These are phyloP conservation scores for Pichia sp. DNA, from an alignment of 1,139 yeast species.

Conservation along the genomic window DNA sequence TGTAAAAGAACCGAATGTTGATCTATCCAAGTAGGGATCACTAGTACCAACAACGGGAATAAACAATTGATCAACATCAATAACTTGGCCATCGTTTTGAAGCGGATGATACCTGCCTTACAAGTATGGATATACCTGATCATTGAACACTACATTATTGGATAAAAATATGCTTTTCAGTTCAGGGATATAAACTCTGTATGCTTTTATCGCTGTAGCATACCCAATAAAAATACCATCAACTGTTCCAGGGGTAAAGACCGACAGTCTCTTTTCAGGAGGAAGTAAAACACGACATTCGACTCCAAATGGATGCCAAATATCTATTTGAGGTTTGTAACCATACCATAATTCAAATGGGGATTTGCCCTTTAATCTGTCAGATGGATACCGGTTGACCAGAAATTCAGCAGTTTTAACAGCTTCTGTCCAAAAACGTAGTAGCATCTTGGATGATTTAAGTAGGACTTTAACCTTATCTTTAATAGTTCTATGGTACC, in stretches of 20 bases:
- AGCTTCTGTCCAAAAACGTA: slow-evolving; percentile 3
- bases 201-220: not conserved
- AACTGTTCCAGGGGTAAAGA: not conserved
- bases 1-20: too few relatives aligned
- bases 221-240: not conserved
- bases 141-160: too few relatives aligned
- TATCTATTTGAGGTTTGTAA: not conserved
- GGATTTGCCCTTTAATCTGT: not conserved
- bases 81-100: too few relatives aligned
- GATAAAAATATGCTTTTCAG: too few relatives aligned
- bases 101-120: too few relatives aligned
- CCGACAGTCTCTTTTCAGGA: not conserved
- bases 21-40: too few relatives aligned
- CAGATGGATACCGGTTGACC: slow-evolving; percentile 1
- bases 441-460: not conserved
- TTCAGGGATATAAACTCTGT: not conserved
- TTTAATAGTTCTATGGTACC: slow-evolving; percentile 5
- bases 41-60: too few relatives aligned
- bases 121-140: too few relatives aligned
- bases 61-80: too few relatives aligned
- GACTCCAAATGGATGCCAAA: slow-evolving; percentile 1
- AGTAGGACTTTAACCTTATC: slow-evolving; percentile 1
- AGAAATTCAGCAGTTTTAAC: slow-evolving; percentile 3
- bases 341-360: slow-evolving; percentile 1
- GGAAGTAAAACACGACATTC: not conserved